Percentiles rank a stretch among this genome's conserved stretches.
phyloP scores from a whole-genome alignment of 129 eudicot species.

The Helichrysum umbraculigerum region DNA sequence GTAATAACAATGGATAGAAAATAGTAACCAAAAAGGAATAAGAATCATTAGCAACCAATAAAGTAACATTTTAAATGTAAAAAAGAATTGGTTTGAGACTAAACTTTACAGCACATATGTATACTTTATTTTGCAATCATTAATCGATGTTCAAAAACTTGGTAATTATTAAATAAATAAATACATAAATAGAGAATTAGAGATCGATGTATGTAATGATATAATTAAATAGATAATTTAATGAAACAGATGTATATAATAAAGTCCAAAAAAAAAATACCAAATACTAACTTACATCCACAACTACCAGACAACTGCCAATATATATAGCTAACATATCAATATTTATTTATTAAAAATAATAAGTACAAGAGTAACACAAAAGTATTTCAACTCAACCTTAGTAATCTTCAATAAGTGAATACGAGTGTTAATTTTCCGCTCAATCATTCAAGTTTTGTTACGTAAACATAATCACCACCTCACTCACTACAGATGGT shows the following conservation, averaged over 20 bases:
- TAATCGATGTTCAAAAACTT: not conserved
- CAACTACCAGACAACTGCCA: too few relatives aligned
- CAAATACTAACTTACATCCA: too few relatives aligned
- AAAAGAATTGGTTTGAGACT: conserved; percentile 12
- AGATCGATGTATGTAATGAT: too few relatives aligned
- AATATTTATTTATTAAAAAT: too few relatives aligned
- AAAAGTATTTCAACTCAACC: too few relatives aligned
- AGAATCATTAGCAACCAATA: conserved; percentile 21
- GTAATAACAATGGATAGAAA: not conserved
- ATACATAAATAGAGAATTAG: not conserved
- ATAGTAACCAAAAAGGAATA: not conserved
- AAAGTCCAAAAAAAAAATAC: too few relatives aligned
- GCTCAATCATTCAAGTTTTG: not conserved
- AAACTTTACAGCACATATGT: conserved; percentile 14
- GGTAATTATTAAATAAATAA: not conserved
- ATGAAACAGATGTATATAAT: too few relatives aligned
- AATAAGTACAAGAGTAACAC: too few relatives aligned
- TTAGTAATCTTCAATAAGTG: too few relatives aligned
- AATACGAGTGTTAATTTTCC: not conserved
- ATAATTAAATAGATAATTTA: too few relatives aligned
- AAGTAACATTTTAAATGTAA: conserved; percentile 11
- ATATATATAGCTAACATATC: too few relatives aligned
- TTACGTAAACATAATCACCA: not conserved
- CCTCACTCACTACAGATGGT: not conserved
- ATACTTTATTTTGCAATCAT: conserved; percentile 13